Base-by-base conservation (phyloP, 2,329 filamentous ascomycete genomes). In the Botrytis cinerea region DNA sequence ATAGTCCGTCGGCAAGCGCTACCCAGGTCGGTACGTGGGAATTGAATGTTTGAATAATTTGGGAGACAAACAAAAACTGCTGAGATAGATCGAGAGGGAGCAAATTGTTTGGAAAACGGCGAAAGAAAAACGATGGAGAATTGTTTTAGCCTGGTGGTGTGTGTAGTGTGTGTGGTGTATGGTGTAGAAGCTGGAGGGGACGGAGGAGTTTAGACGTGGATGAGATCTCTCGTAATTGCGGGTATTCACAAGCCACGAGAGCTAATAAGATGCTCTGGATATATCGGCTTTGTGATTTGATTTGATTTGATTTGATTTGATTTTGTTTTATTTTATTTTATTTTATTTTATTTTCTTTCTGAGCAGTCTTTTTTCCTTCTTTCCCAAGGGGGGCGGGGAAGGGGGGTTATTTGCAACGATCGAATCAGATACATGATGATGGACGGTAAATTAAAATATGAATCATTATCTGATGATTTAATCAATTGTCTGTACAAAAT, bases 161-260 rank as follows among this genome's bases (percentile, higher is more conserved):
- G 51, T 54, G 3, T 54, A 28, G 51, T 54, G 51, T 28, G 51
- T 54, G 3, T 54, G 20, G 35, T 38, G 14, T 63, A 5, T n/a
- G 18, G 20, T 48, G 45, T 35, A 48, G 45, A 48, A 51, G 45
- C 64, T 67, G 46, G 43, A 48, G 43, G 64, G 28, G 62, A 35
- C 12, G 62, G 18, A 64, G 62, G 14, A 46, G 61, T 60, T 60
- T 60, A 22, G 46, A 67, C 9, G 64, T 67, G 64, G 40, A 45
- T 63, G 38, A 54, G 46, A 57, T 68, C 66, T 68, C 66, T 68
- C 66, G 66, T 68, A 68, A 68, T 68, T 68, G 48, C 48, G 66
- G 66, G 48, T 68, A 43, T 40, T 38, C 25, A 28, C 32, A 43
- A 68, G 35, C 25, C 64, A 68, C 64, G 51, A 57, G 25, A 68